These are phyloP conservation scores for Biscutella auriculata DNA, from an alignment of 441 rosid species.

Conservation along the genomic window DNA sequence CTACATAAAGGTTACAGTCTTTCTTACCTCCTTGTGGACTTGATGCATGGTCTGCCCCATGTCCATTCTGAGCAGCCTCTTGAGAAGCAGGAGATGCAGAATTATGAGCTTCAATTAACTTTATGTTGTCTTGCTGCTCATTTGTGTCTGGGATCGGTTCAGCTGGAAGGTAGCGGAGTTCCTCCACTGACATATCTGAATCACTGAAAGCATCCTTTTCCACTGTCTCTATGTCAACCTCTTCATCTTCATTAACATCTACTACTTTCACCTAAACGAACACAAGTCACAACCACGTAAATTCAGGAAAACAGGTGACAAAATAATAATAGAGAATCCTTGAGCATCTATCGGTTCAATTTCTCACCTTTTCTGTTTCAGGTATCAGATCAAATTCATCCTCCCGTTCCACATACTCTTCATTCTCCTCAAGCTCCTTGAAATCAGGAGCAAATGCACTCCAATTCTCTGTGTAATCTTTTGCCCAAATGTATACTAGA, in stretches of 20 bases:
- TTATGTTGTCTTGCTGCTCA: constrained; percentile 61
- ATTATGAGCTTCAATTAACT: constrained; percentile 51
- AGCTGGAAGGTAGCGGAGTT: constrained; percentile 84
- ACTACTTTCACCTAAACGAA: constrained; percentile 60
- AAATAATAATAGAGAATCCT: not conserved
- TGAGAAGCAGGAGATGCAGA: constrained; percentile 77
- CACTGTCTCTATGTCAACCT: constrained; percentile 74
- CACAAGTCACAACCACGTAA: constrained; percentile 3
- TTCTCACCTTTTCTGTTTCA: constrained; percentile 79
- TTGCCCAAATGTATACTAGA: constrained; percentile 90
- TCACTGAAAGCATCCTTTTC: constrained; percentile 87
- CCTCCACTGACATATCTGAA: constrained; percentile 90
- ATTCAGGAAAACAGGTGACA: constrained; percentile 10
- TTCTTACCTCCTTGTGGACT: constrained; percentile 77
- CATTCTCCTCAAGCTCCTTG: constrained; percentile 96
- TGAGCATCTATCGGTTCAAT: not conserved
- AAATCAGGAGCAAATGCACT: constrained; percentile 99
- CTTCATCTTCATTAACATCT: constrained; percentile 79
- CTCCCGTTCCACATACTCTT: constrained; percentile 91
- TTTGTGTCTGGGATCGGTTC: constrained; percentile 68
- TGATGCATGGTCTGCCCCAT: constrained; percentile 38
- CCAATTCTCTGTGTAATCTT: constrained; percentile 96
- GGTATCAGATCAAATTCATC: constrained; percentile 88
- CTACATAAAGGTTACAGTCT: not conserved
- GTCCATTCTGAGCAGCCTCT: constrained; percentile 70